Conservation (phyloP, 495 filamentous ascomycete species). For the Aspergillus indologenus region DNA sequence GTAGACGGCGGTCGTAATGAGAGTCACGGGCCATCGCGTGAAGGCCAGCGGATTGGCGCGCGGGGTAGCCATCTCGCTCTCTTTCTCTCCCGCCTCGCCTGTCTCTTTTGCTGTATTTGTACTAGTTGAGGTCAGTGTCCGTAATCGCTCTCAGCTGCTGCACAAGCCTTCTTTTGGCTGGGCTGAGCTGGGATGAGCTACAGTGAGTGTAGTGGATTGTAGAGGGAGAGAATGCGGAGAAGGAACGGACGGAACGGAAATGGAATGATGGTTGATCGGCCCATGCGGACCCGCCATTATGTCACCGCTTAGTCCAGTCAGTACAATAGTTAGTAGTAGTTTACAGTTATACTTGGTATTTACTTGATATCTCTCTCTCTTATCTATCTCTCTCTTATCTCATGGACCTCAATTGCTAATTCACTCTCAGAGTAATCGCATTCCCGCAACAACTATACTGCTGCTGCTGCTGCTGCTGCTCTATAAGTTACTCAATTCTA, state of each 20-base stretch:
- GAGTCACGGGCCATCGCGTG: constrained; percentile 64
- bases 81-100: background rate
- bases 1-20: constrained; percentile 68
- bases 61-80: constrained; percentile 29
- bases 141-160: background rate
- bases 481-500: background rate
- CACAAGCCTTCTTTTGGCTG: background rate
- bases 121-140: too few relatives aligned
- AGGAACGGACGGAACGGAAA: background rate
- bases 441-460: too few relatives aligned
- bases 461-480: background rate
- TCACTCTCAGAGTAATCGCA: too few relatives aligned
- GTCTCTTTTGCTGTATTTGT: too few relatives aligned
- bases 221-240: background rate
- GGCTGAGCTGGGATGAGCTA: constrained; percentile 1
- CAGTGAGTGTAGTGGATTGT: background rate
- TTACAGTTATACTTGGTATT: too few relatives aligned
- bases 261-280: background rate
- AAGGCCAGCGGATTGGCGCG: constrained; percentile 58
- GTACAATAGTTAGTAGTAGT: too few relatives aligned
- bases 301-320: background rate
- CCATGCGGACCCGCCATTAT: background rate
- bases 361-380: too few relatives aligned
- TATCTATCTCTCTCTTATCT: too few relatives aligned
- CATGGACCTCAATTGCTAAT: background rate